phyloP scores from a whole-genome alignment of 257 asterid genomes.

The Penstemon eatonii region DNA sequence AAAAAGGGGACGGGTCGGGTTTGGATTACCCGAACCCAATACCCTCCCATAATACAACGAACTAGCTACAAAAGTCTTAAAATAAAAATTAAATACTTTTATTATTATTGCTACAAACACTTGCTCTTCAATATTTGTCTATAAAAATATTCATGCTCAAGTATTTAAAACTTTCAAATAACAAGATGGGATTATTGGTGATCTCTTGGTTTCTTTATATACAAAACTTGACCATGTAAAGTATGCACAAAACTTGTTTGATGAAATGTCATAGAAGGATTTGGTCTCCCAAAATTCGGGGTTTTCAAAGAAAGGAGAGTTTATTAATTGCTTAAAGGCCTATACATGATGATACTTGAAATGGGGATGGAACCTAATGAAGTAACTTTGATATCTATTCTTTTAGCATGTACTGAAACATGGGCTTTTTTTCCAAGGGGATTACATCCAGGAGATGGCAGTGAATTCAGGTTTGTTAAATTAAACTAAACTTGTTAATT shows the following conservation, averaged over 20 bases:
- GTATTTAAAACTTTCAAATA: background rate
- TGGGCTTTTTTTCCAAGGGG: slow-evolving; percentile 2
- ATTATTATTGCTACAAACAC: background rate
- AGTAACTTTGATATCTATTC: slow-evolving; percentile 6
- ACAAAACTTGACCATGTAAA: background rate
- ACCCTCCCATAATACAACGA: no score
- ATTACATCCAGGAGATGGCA: slow-evolving; percentile 4
- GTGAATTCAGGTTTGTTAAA: background rate
- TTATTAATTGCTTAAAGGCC: background rate
- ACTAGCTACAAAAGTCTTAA: no score
- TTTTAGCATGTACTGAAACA: slow-evolving; percentile 1
- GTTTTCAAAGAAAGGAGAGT: background rate
- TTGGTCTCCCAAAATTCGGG: background rate
- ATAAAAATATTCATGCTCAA: slow-evolving; percentile 4
- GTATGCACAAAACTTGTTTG: slow-evolving; percentile 1
- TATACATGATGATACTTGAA: slow-evolving; percentile 5
- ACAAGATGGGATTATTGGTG: slow-evolving; percentile 15
- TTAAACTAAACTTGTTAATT: background rate
- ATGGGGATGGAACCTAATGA: slow-evolving; percentile 19
- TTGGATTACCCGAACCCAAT: no score
- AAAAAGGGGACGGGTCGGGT: no score
- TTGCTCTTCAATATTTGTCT: background rate
- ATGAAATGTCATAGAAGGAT: slow-evolving; percentile 18
- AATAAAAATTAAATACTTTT: background rate
- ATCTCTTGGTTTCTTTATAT: slow-evolving; percentile 8